phyloP scores from a whole-genome alignment of 129 eudicot species.

The Deinandra increscens region DNA sequence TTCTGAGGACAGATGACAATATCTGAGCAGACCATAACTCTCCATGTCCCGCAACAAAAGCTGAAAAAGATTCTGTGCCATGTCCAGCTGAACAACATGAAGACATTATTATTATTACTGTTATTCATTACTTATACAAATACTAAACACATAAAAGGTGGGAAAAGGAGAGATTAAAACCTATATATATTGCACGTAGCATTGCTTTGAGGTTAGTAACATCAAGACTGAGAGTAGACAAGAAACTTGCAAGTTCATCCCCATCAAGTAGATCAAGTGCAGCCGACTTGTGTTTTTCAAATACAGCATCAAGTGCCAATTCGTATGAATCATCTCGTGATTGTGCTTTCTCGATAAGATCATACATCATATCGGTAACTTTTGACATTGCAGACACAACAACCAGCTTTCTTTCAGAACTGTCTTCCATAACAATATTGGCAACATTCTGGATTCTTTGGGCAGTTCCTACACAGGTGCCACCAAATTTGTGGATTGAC shows the following conservation, averaged over 20 bases:
- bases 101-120: slow-evolving; percentile 1
- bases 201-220: slow-evolving; percentile 83
- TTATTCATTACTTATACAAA: background rate
- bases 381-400: slow-evolving; percentile 99
- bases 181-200: slow-evolving; percentile 93
- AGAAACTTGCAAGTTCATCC: slow-evolving; percentile 65
- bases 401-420: slow-evolving; percentile 78
- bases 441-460: slow-evolving; percentile 85
- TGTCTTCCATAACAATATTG: slow-evolving; percentile 61
- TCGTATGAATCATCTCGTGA: slow-evolving; percentile 70
- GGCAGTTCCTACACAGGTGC: slow-evolving; percentile 93
- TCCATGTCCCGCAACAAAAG: slow-evolving; percentile 97
- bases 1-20: slow-evolving; percentile 69
- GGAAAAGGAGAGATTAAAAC: slow-evolving; percentile 31
- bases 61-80: slow-evolving; percentile 87
- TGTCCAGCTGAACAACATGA: slow-evolving; percentile 81
- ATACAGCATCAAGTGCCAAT: slow-evolving; percentile 75
- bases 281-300: slow-evolving; percentile 76
- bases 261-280: slow-evolving; percentile 85
- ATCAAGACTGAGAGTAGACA: slow-evolving; percentile 61
- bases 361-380: slow-evolving; percentile 99
- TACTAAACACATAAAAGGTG: background rate
- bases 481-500: slow-evolving; percentile 98
- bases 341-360: slow-evolving; percentile 76
- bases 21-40: slow-evolving; percentile 98